Conservation (phyloP, 2,329 filamentous ascomycete species). For the Corynespora cassiicola region DNA sequence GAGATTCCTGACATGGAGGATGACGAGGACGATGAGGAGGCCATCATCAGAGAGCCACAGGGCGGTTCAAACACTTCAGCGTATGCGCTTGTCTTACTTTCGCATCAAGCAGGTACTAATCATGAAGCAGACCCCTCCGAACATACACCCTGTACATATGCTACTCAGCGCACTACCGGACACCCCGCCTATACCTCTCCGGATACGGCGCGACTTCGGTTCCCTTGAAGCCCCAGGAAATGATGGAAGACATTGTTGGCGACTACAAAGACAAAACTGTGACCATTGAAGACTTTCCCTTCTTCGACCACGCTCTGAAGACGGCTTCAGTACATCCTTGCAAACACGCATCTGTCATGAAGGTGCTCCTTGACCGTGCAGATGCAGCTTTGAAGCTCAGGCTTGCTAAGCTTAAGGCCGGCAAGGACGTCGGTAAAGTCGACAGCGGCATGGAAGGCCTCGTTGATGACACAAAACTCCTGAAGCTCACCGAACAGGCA, state of each 20-base stretch:
- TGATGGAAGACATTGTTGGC: conserved; percentile 97
- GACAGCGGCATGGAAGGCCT: conserved; percentile 79
- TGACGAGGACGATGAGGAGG: conserved; percentile 90
- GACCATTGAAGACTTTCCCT: conserved; percentile 95
- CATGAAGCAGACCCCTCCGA: conserved; percentile 70
- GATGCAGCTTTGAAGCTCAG: conserved; percentile 91
- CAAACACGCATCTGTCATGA: conserved; percentile 98
- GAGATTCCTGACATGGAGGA: conserved; percentile 99
- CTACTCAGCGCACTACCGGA: conserved; percentile 96
- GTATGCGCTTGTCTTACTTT: conserved; percentile 49
- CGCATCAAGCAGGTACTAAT: conserved; percentile 19
- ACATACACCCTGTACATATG: conserved; percentile 99
- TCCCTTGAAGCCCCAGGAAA: conserved; percentile 79
- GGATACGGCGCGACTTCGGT: conserved; percentile 83
- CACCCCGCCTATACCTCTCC: conserved; percentile 91
- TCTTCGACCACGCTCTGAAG: conserved; percentile 89
- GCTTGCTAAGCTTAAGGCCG: conserved; percentile 77
- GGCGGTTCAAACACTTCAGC: conserved; percentile 58
- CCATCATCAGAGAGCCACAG: conserved; percentile 77
- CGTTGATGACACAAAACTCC: conserved; percentile 77
- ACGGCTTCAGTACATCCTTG: conserved; percentile 98
- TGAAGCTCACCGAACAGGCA: conserved; percentile 62
- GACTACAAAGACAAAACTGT: conserved; percentile 99
- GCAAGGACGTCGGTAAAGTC: conserved; percentile 59
- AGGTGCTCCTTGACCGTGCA: conserved; percentile 91